Evolutionary conservation across 2,329 filamentous ascomycete species (phyloP), one percentile per base, ranked within the genome.

Genomic region (Didymella pomorum): DNA sequence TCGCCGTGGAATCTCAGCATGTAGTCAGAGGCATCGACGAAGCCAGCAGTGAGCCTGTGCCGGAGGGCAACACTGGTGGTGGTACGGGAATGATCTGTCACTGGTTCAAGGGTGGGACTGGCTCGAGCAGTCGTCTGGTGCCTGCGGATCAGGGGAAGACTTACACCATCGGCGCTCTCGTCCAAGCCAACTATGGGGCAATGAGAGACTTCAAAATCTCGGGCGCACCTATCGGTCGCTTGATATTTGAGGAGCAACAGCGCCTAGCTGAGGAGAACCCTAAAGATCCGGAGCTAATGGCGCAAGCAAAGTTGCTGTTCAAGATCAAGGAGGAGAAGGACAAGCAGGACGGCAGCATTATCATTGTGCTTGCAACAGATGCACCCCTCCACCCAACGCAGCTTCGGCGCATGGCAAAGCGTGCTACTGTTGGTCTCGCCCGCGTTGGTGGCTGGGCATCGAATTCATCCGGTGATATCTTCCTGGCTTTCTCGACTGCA

Each of bases 31-130:
- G 85, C 0, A 84, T 89, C 50, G 78, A 81, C 29, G 78, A 71
- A 8, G 86, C 84, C 0, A 78, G 76, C 2, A 76, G 79, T 9
- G 84, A 80, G 1, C 74, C 78, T 0, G 86, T 90, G 0, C 74
- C 76, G 2, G 87, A 90, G 72, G 88, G 88, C 0, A 86, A 85
- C 64, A 82, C 82, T 1, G 88, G 88, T 3, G 88, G 88, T 18
- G 88, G 88, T n/a, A 87, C 87, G 0, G 87, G 87, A 14, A 89
- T 89, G 86, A 81, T 86, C 35, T 88, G 85, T 67, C 86, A 89
- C 66, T 82, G 82, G 62, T 88, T 86, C 78, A 89, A 89, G 70
- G 88, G 86, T 33, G 87, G 88, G 0, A 90, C 87, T 0, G 87
- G 87, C 1, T 87, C 83, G 0, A 83, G 83, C 64, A 87, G 83